These are phyloP conservation scores for Mycena rebaudengoi DNA, from an alignment of 768 basidiomycete genomes.

Conservation along the genomic window DNA sequence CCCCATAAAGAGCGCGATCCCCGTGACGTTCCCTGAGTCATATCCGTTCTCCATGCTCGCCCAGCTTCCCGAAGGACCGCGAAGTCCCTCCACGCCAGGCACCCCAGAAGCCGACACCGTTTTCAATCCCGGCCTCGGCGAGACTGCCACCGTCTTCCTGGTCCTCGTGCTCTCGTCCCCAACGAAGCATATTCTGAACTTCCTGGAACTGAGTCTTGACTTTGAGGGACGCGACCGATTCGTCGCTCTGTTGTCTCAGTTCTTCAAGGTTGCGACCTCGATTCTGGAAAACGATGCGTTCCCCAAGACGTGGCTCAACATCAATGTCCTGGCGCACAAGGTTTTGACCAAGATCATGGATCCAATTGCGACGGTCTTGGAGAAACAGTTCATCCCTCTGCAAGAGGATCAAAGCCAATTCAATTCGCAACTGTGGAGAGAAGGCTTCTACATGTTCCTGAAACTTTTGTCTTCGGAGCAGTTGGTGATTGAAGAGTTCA, in stretches of 20 bases:
- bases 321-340: conserved; percentile 88
- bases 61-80: conserved; percentile 64
- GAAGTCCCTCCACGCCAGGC: conserved; percentile 49
- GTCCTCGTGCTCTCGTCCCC: conserved; percentile 85
- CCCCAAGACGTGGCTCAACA: conserved; percentile 90
- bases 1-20: conserved; percentile 64
- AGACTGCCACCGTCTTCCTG: conserved; percentile 86
- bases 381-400: conserved; percentile 81
- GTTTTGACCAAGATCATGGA: conserved; percentile 91
- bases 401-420: conserved; percentile 72
- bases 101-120: conserved; percentile 56
- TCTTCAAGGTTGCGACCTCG: conserved; percentile 83
- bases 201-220: conserved; percentile 82
- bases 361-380: conserved; percentile 78
- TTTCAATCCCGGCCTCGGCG: conserved; percentile 83
- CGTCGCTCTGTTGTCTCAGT: conserved; percentile 70
- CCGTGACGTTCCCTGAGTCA: conserved; percentile 91
- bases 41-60: conserved; percentile 90
- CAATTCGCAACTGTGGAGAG: conserved; percentile 81
- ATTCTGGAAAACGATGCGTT: conserved; percentile 90
- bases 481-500: conserved; percentile 93
- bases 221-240: conserved; percentile 90
- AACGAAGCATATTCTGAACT: conserved; percentile 76
- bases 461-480: conserved; percentile 90
- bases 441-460: conserved; percentile 82